A percentile compares a stretch with the other conserved stretches of the same genome.
phyloP scores from a whole-genome alignment of 192 early-diverging fungal species.

The Phycomyces blakesleeanus region DNA sequence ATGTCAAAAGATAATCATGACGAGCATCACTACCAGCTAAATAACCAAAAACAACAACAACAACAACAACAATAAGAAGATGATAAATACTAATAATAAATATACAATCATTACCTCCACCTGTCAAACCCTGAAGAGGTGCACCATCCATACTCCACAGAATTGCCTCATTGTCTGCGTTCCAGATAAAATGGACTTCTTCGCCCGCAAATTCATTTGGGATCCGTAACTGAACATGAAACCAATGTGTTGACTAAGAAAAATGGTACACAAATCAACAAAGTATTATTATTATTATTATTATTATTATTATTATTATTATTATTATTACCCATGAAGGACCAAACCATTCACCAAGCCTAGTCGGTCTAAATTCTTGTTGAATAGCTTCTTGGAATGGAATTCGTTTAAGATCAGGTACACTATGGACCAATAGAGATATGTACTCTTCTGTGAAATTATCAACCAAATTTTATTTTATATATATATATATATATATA shows the following conservation, averaged over 20 bases:
- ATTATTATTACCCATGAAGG: slow-evolving; percentile 83
- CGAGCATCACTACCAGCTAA: slow-evolving; percentile 43
- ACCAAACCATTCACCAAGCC: slow-evolving; percentile 75
- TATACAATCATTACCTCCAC: slow-evolving; percentile 52
- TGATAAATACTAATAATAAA: not conserved
- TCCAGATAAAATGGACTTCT: slow-evolving; percentile 83
- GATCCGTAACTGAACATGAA: slow-evolving; percentile 65
- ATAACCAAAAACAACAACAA: not conserved
- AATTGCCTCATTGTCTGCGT: slow-evolving; percentile 84
- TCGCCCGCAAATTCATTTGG: slow-evolving; percentile 61
- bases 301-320: too few species aligned
- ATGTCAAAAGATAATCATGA: slow-evolving; percentile 48
- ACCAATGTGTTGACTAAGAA: slow-evolving; percentile 74
- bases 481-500: slow-evolving; percentile 15
- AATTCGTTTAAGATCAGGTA: slow-evolving; percentile 65
- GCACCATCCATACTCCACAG: slow-evolving; percentile 83
- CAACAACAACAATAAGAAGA: too few species aligned
- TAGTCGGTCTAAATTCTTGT: slow-evolving; percentile 60
- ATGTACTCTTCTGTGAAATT: slow-evolving; percentile 41
- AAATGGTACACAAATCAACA: too few species aligned
- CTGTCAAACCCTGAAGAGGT: slow-evolving; percentile 87
- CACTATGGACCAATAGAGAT: slow-evolving; percentile 57
- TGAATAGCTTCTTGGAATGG: slow-evolving; percentile 73
- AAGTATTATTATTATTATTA: too few species aligned
- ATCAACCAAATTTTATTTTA: not conserved